Conservation (phyloP, 129 eudicot genomes). For the Escallonia herrerae region DNA sequence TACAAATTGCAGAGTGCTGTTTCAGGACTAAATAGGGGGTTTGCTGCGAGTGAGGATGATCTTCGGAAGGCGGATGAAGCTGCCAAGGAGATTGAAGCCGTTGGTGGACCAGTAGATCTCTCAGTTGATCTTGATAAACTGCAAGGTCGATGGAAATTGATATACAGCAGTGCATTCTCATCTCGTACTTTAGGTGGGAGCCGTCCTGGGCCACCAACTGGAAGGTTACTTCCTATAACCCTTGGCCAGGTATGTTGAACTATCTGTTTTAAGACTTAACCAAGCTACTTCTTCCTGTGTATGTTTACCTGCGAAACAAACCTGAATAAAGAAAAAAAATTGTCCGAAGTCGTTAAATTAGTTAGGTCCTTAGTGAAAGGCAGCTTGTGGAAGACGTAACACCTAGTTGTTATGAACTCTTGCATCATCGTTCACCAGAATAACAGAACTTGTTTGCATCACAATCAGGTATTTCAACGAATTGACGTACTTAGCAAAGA, state of each 20-base stretch:
- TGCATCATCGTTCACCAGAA: too few species aligned
- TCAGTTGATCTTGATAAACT: slow-evolving; percentile 62
- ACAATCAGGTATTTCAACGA: slow-evolving; percentile 78
- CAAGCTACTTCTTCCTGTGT: too few species aligned
- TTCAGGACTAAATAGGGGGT: slow-evolving; percentile 92
- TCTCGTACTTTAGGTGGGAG: slow-evolving; percentile 94
- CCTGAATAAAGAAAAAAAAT: too few species aligned
- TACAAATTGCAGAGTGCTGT: slow-evolving; percentile 68
- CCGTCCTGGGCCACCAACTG: slow-evolving; percentile 90
- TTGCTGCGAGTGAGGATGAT: slow-evolving; percentile 87
- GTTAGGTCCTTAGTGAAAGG: too few species aligned
- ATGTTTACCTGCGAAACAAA: too few species aligned
- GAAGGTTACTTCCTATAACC: slow-evolving; percentile 91
- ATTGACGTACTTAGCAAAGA: slow-evolving; percentile 83
- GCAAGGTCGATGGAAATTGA: slow-evolving; percentile 88
- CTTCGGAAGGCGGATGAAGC: slow-evolving; percentile 75
- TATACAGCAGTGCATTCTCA: slow-evolving; percentile 95
- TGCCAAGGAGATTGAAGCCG: slow-evolving; percentile 73
- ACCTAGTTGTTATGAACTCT: too few species aligned
- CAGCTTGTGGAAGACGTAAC: too few species aligned
- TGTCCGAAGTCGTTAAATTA: too few species aligned
- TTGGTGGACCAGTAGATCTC: slow-evolving; percentile 71
- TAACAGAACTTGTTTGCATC: not conserved
- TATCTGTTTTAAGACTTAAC: too few species aligned
- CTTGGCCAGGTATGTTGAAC: slow-evolving; percentile 80